Evolutionary conservation across 1,284 basidiomycete species (phyloP), one percentile per base, ranked within the genome.

Genomic region (Golubevia pallescens): DNA sequence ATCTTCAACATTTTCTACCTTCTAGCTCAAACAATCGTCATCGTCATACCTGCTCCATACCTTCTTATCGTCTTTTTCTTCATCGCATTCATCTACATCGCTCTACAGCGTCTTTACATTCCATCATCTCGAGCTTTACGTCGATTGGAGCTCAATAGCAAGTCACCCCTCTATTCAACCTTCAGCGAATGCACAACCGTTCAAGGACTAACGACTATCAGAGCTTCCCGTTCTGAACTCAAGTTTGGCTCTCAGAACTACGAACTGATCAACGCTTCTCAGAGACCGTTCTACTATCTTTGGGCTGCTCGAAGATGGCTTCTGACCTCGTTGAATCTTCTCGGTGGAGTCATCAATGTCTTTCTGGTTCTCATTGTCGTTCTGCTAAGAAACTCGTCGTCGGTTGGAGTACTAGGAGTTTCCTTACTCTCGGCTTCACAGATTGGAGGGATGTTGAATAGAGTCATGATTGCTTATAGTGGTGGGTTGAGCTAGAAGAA

Each of bases 231-330:
- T 24, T 64, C 69, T 4, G 64, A 77, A 34, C 61, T 62, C 10
- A 10, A 48, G 16, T 48, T 48, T 16, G 16, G 42, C 42, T 13
- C 42, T 48, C 8, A 69, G 51, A 77, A 74, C 63, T 69, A 62
- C 1, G 55, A 56, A 14, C 60, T 67, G 8, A 65, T 75, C 1
- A 66, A 77, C 60, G 38, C 64, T 14, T 69, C 70, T 23, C 75
- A 77, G 55, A 69, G 60, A 58, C 73, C 76, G 0, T 75, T 73
- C 62, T 77, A 69, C 61, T 66, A 65, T 19, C 59, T 78, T 54
- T 68, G 67, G 10, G 75, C 61, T 2, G 73, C 71, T n/a, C 75
- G 75, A 24, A 52, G 73, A 20, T 78, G 76, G 76, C 63, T 78
- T n/a, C 69, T 70, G 48, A 77, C 73, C n/a, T 76, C 68, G 63